These are phyloP conservation scores for Heterobasidion parviporum DNA, from an alignment of 1,284 basidiomycete species.

Conservation along the genomic window DNA sequence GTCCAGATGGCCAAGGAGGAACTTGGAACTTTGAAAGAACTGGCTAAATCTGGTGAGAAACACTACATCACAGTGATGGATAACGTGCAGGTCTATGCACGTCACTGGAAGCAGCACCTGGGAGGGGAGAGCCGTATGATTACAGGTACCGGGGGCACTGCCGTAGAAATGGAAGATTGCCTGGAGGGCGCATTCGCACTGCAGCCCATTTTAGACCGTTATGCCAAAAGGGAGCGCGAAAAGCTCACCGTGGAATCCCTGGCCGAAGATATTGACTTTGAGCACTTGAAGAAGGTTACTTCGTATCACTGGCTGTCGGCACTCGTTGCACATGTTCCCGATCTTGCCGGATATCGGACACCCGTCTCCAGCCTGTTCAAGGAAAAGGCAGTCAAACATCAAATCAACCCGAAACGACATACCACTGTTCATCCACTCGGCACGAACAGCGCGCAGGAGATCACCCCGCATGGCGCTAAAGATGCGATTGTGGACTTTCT, in stretches of 20 bases:
- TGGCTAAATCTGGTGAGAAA: background rate
- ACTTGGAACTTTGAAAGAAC: background rate
- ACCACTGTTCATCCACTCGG: slow-evolving; percentile 10
- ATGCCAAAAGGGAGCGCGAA: background rate
- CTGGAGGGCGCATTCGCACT: slow-evolving; percentile 1
- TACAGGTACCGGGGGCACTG: slow-evolving; percentile 8
- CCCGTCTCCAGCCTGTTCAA: background rate
- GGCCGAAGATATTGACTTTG: slow-evolving; percentile 3
- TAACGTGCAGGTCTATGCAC: background rate
- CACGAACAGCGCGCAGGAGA: slow-evolving; percentile 12
- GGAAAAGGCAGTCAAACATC: slow-evolving; percentile 1
- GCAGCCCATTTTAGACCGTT: background rate
- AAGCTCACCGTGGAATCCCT: slow-evolving; percentile 4
- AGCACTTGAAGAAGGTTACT: background rate
- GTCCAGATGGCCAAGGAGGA: background rate
- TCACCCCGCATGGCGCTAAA: slow-evolving; percentile 9
- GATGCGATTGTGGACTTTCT: slow-evolving; percentile 10
- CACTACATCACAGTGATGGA: background rate
- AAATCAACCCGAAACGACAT: slow-evolving; percentile 6
- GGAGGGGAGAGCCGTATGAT: slow-evolving; percentile 9
- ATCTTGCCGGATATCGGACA: background rate
- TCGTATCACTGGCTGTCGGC: slow-evolving; percentile 4
- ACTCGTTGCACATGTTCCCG: slow-evolving; percentile 7
- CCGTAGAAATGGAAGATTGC: slow-evolving; percentile 7
- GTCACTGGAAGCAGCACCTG: background rate